Evolutionary conservation across 805 yeast species (phyloP).

Genomic region (Saccharomycopsis oosterbeekiorum): DNA sequence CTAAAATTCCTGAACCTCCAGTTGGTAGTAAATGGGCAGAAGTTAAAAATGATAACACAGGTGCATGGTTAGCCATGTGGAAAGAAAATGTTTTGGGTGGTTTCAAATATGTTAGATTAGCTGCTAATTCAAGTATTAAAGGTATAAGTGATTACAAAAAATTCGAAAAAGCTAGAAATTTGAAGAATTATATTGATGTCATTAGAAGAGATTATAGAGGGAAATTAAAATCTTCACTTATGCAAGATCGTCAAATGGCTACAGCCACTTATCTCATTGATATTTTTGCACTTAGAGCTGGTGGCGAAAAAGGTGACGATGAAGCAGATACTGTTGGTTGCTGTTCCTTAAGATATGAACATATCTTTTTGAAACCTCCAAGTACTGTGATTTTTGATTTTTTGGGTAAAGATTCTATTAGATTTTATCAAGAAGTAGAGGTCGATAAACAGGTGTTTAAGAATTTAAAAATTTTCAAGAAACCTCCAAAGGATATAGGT

Average conservation of each 20-base stretch:
- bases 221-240: conserved; percentile 60
- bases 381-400: conserved; percentile 81
- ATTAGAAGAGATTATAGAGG: conserved; percentile 68
- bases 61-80: conserved; percentile 97
- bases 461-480: conserved; percentile 77
- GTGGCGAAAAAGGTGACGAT: conserved; percentile 94
- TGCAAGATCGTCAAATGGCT: conserved; percentile 86
- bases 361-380: conserved; percentile 78
- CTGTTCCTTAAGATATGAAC: conserved; percentile 88
- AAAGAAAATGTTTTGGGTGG: conserved; percentile 80
- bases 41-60: conserved; percentile 77
- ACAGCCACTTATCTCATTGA: conserved; percentile 91
- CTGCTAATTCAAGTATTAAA: conserved; percentile 82
- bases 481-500: conserved; percentile 81
- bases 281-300: conserved; percentile 90
- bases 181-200: conserved; percentile 58
- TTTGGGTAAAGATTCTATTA: conserved; percentile 89
- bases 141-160: conserved; percentile 87
- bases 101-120: conserved; percentile 82
- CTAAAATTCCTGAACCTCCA: conserved; percentile 72
- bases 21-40: conserved; percentile 88
- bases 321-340: conserved; percentile 99
- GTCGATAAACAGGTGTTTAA: conserved; percentile 90
- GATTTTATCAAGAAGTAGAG: conserved; percentile 85
- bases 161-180: conserved; percentile 86